Percentiles rank a stretch among this genome's conserved stretches.
These are phyloP conservation scores for Dendrobium huoshanense DNA, from an alignment of 106 monocot genomes.

Conservation along the genomic window DNA sequence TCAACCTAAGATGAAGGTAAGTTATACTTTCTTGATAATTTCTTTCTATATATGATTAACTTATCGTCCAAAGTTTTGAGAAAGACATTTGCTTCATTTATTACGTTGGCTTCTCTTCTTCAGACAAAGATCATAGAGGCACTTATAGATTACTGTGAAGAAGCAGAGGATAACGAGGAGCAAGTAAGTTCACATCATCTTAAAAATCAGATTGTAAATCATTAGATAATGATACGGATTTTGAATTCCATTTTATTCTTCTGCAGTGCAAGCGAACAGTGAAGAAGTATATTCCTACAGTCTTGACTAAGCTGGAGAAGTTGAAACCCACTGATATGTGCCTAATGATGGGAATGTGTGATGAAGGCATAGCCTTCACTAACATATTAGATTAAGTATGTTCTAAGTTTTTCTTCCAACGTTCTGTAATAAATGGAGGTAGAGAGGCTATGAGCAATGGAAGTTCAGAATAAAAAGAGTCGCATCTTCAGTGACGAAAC, in stretches of 20 bases:
- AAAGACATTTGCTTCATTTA: not conserved
- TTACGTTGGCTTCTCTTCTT: not conserved
- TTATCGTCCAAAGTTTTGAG: not conserved
- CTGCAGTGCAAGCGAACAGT: conserved; percentile 22
- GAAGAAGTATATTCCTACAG: conserved; percentile 11
- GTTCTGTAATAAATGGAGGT: not conserved
- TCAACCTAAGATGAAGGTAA: conserved; percentile 20
- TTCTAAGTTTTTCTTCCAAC: not conserved
- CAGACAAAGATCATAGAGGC: conserved; percentile 21
- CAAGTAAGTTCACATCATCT: conserved; percentile 6
- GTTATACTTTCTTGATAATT: not conserved
- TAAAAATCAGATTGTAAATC: not conserved
- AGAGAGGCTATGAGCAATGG: not conserved
- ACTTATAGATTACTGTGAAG: conserved; percentile 23
- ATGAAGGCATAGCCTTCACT: conserved; percentile 7
- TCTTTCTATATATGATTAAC: not conserved
- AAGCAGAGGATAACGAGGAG: conserved; percentile 18
- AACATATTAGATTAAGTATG: not conserved
- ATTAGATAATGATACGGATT: not conserved
- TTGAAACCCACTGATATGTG: conserved; percentile 19
- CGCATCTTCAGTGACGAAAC: not conserved
- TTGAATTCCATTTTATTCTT: not conserved
- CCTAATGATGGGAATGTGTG: conserved; percentile 24
- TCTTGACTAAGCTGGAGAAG: conserved; percentile 17
- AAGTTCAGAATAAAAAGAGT: conserved; percentile 1